Evolutionary conservation across 2,329 filamentous ascomycete species (phyloP), one percentile per base, ranked within the genome.

Genomic region (Xylaria sp.): DNA sequence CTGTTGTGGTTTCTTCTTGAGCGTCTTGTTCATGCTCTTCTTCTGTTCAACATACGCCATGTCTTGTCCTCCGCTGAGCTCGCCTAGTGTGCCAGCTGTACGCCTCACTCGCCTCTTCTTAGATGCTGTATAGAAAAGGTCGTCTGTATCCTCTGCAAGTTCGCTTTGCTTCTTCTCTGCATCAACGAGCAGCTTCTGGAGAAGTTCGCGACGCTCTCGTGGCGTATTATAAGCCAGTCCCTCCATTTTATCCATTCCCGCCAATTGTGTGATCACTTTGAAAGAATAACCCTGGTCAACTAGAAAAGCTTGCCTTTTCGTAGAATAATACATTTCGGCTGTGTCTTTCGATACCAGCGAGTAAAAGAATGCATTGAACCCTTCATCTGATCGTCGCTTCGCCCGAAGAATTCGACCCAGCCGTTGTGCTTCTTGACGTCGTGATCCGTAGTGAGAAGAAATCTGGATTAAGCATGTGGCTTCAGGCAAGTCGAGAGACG

Each of bases 321-420:
- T 94, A 0, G 95, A 98, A 80, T 97, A 99, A 79, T 91, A 96
- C 95, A 99, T 98, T 80, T 99, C 96, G 70, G 94, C 91, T 0
- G 96, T 99, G 78, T 99, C 96, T 80, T 98, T 98, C 6, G 93
- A 97, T 3, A 99, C 96, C 0, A 99, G 87, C 0, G 94, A 97
- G 82, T 99, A 99, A 84, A 99, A 99, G 81, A 98, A 99, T 0
- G 96, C 96, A 78, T 99, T 99, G 81, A 99, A 99, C 8, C 96
- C 96, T 80, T 98, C 96, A 75, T 99, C 96, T 75, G 98, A 98
- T 79, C 96, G 89, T 20, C 96, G 90, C 82, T 99, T 99, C 15
- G 96, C 96, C 81, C 96, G 89, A 2, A 99, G 88, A 75, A 99
- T 98, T 61, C 96, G 91, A 3, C 96, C 96, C 0, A 98, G 86